Evolutionary conservation across 331 rosid species (phyloP).

Genomic region (Malus hybrid): DNA sequence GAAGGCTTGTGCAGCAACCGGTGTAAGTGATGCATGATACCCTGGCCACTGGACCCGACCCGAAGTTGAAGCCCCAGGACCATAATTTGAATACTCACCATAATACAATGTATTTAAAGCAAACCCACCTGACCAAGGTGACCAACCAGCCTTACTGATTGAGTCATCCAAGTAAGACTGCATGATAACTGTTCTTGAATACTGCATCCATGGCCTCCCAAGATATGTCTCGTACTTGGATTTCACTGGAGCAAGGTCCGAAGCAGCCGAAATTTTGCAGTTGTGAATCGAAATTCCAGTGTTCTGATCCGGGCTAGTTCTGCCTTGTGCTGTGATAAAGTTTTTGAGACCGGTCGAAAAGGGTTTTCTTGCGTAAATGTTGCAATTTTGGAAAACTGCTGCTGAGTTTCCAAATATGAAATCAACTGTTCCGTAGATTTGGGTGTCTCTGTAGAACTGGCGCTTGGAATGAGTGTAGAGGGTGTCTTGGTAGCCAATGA

Average conservation of each 20-base stretch:
- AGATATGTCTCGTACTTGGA: slow-evolving; percentile 9
- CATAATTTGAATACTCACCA: slow-evolving; percentile 26
- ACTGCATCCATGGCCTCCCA: slow-evolving; percentile 35
- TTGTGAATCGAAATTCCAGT: slow-evolving; percentile 32
- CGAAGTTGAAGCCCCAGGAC: slow-evolving; percentile 23
- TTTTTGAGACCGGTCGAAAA: neutral
- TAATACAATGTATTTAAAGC: slow-evolving; percentile 6
- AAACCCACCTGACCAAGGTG: slow-evolving; percentile 22
- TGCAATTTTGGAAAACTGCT: slow-evolving; percentile 27
- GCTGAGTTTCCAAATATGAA: slow-evolving; percentile 33
- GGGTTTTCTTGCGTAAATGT: slow-evolving; percentile 19
- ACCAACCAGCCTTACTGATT: slow-evolving; percentile 20
- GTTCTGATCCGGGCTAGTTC: slow-evolving; percentile 22
- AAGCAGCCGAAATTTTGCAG: slow-evolving; percentile 12
- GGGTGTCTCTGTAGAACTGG: slow-evolving; percentile 35
- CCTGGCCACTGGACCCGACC: slow-evolving; percentile 25
- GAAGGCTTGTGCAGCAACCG: slow-evolving; percentile 18
- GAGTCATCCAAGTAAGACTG: slow-evolving; percentile 15
- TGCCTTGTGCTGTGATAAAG: slow-evolving; percentile 28
- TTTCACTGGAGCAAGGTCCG: slow-evolving; percentile 12
- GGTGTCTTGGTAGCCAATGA: slow-evolving; percentile 32
- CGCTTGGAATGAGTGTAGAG: slow-evolving; percentile 29
- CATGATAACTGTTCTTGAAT: slow-evolving; percentile 29
- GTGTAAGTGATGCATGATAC: slow-evolving; percentile 6
- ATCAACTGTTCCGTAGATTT: slow-evolving; percentile 28